phyloP scores from a whole-genome alignment of 495 filamentous ascomycete genomes.

The Staphylotrichum longicolle region DNA sequence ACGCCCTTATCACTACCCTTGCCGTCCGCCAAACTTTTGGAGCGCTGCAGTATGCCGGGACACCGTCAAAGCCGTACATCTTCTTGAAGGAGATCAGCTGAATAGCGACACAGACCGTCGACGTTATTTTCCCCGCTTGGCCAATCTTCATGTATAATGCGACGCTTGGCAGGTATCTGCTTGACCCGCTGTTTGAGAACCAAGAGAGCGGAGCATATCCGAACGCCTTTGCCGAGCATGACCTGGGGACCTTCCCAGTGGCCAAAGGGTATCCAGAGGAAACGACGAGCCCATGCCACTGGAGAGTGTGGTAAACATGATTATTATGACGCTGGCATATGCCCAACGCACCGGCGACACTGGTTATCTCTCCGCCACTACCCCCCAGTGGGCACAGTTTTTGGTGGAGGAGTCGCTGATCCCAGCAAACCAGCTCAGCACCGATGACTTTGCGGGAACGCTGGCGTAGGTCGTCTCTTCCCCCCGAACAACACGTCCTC shows the following conservation, averaged over 20 bases:
- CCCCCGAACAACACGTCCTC: too few relatives aligned
- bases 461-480: conserved; percentile 44
- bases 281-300: conserved; percentile 90
- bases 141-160: conserved; percentile 92
- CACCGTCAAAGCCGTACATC: conserved; percentile 69
- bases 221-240: conserved; percentile 82
- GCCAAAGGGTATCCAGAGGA: conserved; percentile 86
- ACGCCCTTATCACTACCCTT: conserved; percentile 79
- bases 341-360: conserved; percentile 46
- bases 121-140: conserved; percentile 91
- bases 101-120: conserved; percentile 95
- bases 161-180: conserved; percentile 73
- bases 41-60: conserved; percentile 79
- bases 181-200: conserved; percentile 88
- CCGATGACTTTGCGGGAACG: conserved; percentile 91
- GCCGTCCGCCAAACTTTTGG: conserved; percentile 85
- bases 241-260: conserved; percentile 89
- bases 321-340: conserved; percentile 80
- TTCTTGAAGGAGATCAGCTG: conserved; percentile 94
- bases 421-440: conserved; percentile 82
- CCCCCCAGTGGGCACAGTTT: conserved; percentile 77
- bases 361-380: conserved; percentile 58
- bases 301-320: conserved; percentile 92
- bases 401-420: conserved; percentile 77
- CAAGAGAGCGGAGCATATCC: conserved; percentile 88